Conservation (phyloP, 768 basidiomycete genomes). For the Tephrocybe sp. region DNA sequence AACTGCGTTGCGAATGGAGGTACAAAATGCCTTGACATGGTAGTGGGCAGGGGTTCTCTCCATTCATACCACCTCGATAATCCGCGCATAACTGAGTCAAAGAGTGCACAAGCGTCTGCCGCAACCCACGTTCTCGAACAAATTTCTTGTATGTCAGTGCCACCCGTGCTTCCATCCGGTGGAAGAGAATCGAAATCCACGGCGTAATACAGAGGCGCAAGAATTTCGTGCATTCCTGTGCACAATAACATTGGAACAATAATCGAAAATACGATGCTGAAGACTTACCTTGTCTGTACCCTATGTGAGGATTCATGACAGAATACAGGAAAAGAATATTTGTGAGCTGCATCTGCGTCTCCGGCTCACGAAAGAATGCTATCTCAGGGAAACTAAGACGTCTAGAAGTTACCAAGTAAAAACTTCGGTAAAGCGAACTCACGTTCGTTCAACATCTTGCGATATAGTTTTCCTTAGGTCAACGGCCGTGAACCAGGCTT, state of each 20-base stretch:
- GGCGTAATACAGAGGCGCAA: conserved; percentile 84
- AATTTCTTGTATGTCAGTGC: conserved; percentile 48
- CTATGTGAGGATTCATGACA: conserved; percentile 73
- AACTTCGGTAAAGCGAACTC: conserved; percentile 28
- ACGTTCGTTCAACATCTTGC: conserved; percentile 97
- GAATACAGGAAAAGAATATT: conserved; percentile 88
- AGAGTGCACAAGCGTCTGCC: conserved; percentile 87
- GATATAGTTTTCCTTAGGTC: conserved; percentile 87
- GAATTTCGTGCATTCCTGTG: conserved; percentile 92
- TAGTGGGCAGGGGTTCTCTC: conserved; percentile 40
- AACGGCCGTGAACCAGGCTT: conserved; percentile 85
- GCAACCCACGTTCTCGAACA: conserved; percentile 70
- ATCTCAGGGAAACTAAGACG: conserved; percentile 88
- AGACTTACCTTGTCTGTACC: conserved; percentile 77
- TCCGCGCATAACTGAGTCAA: conserved; percentile 73
- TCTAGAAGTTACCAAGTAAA: conserved; percentile 7
- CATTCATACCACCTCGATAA: conserved; percentile 80
- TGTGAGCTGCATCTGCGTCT: conserved; percentile 76
- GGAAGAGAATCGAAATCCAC: conserved; percentile 78
- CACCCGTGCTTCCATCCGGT: conserved; percentile 24
- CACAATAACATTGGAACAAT: neutral
- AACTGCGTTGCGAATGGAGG: conserved; percentile 42
- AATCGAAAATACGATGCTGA: neutral
- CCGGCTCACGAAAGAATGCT: conserved; percentile 75
- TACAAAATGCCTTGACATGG: conserved; percentile 9